These are phyloP conservation scores for Russula griseocarnosa DNA, from an alignment of 768 basidiomycete species.

Conservation along the genomic window DNA sequence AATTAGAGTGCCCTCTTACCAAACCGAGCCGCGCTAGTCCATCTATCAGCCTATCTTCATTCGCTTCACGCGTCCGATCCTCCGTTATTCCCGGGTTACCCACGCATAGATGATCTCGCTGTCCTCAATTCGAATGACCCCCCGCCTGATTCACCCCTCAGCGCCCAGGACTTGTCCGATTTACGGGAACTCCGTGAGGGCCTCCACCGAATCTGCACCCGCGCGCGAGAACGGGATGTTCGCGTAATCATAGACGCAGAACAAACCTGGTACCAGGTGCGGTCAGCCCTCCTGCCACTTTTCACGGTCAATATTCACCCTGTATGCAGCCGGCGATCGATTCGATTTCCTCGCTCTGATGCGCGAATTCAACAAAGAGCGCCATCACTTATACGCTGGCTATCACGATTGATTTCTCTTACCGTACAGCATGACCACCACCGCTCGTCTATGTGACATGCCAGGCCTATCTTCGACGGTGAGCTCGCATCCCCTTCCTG, in stretches of 20 bases:
- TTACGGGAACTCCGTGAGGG: constrained; percentile 60
- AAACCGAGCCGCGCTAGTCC: constrained; percentile 54
- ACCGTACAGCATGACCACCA: not conserved
- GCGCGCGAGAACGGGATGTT: constrained; percentile 58
- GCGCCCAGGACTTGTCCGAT: constrained; percentile 52
- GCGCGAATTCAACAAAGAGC: constrained; percentile 63
- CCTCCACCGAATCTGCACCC: constrained; percentile 59
- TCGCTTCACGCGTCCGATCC: constrained; percentile 29
- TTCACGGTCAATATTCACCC: not conserved
- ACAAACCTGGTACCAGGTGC: constrained; percentile 53
- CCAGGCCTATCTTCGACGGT: constrained; percentile 85
- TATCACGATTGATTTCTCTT: not conserved
- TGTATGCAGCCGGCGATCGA: constrained; percentile 71
- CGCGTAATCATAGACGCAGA: constrained; percentile 83
- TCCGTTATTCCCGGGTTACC: constrained; percentile 67
- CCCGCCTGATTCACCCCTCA: constrained; percentile 37
- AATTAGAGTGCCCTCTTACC: constrained; percentile 65
- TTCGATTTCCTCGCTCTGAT: constrained; percentile 71
- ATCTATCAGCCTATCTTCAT: constrained; percentile 57
- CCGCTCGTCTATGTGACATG: constrained; percentile 82
- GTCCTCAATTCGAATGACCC: constrained; percentile 38
- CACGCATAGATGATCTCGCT: constrained; percentile 54
- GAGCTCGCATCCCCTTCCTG: constrained; percentile 13
- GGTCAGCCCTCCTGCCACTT: not conserved
- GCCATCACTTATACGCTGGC: constrained; percentile 23